Evolutionary conservation across 2,329 filamentous ascomycete species (phyloP), one percentile per base, ranked within the genome.

Genomic region (Monosporascus cannonballus): DNA sequence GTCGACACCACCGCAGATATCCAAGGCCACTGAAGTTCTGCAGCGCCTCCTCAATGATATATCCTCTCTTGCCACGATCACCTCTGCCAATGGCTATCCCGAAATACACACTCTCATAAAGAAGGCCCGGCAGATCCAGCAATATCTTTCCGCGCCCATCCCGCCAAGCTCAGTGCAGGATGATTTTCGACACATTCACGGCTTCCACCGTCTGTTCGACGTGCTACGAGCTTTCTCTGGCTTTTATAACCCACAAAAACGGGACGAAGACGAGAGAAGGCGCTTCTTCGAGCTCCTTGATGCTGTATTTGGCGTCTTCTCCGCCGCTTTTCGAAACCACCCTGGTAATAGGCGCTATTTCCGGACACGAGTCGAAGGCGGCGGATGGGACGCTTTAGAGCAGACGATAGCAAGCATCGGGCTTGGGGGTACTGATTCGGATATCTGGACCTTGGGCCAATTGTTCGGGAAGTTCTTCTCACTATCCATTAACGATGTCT

Each of bases 291-390:
- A 81, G 54, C 74, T 93, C 18, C 74, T 96, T 18, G 83, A 90
- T 63, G 79, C 79, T 8, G 79, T 87, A n/a, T 74, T 94, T 39
- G 83, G 83, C 34, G 82, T 94, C 15, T 73, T 97, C 27, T 86
- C 88, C 1, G 86, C 87, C 47, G 84, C 85, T 15, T 79, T 99
- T 59, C 81, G 84, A 51, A 84, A 84, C 46, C 91, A 97, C 69
- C 79, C 86, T 47, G 93, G 92, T 20, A 99, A 97, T 71, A 82
- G 86, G 64, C 83, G 89, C 61, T 96, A 93, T 73, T 97, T 97
- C 67, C 81, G 84, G 54, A 85, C 84, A 59, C 79, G 84, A 59
- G 83, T 95, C 30, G 81, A 89, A 54, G 85, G 83, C 22, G 88
- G 86, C 52, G 91, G 93, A 3, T 96, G 90, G 86, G 78, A 84